Base-by-base conservation (phyloP, 495 filamentous ascomycete species). In the Oleoguttula mirabilis region DNA sequence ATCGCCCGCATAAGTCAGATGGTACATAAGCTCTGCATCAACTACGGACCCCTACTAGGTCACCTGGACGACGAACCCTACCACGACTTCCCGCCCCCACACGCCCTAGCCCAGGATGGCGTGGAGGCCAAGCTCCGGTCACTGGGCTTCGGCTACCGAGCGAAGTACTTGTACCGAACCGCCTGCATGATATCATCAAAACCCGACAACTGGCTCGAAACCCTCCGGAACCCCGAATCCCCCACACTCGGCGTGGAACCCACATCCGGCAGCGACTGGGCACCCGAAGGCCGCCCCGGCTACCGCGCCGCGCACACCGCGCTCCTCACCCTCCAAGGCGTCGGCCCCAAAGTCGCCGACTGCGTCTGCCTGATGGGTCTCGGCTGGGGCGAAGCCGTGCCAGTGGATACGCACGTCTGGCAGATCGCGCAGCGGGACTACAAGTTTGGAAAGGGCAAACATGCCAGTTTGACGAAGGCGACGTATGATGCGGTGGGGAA, bases 341-440 rank as follows among this genome's bases (percentile, higher is more conserved):
- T 96, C 6, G 90, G 90, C 0, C 90, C 90, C 0, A 99, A 99
- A 58, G 90, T 99, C 4, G 79, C 92, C 3, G 90, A 99, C 58
- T 99, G 90, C 57, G 86, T 96, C 4, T 93, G 82, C 59, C 62
- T 99, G 27, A 94, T 99, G 85, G 93, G 90, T 10, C 65, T 99
- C 4, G 88, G 88, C n/a, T 96, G 92, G 86, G 77, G 81, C 5
- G 90, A 95, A 59, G 75, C 86, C 4, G 86, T 99, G 2, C 90
- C 90, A 1, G 80, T 99, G 21, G 90, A 99, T 62, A 99, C 90
- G 3, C 90, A 99, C 69, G 88, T 98, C 22, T 94, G 87, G 87
- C 87, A 99, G 65, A 95, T 99, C 47, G 90, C 90, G 0, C 84
- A 88, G 56, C 69, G 90, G 33, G 92, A 96, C 59, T 99, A 99